A percentile compares a stretch with the other conserved stretches of the same genome.
These are phyloP conservation scores for Neltuma alba DNA, from an alignment of 306 rosid genomes.

Conservation along the genomic window DNA sequence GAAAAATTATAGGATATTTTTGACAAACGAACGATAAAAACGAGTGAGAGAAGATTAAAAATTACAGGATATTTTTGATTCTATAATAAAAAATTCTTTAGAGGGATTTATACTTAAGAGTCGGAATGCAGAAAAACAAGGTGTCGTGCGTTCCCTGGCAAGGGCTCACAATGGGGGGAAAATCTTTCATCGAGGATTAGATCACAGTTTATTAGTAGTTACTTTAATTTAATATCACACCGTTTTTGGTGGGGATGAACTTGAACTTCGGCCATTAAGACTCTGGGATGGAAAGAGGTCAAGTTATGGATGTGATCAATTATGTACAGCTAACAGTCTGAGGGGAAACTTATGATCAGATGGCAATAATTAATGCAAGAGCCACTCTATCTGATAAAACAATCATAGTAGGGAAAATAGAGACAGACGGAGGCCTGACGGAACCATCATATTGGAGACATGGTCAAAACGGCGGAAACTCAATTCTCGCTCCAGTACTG, in stretches of 20 bases:
- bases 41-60: too few relatives aligned
- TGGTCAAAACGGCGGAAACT: slow-evolving; percentile 29
- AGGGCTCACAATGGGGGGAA: too few relatives aligned
- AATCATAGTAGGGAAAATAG: slow-evolving; percentile 27
- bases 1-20: too few relatives aligned
- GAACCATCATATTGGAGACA: slow-evolving; percentile 4
- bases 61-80: too few relatives aligned
- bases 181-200: too few relatives aligned
- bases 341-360: slow-evolving; percentile 32
- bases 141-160: too few relatives aligned
- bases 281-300: background rate
- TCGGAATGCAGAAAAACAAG: too few relatives aligned
- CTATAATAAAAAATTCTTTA: too few relatives aligned
- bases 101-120: too few relatives aligned
- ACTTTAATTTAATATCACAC: background rate
- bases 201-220: too few relatives aligned
- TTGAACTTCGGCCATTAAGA: background rate
- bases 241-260: background rate
- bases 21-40: too few relatives aligned
- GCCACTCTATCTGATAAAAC: slow-evolving; percentile 39
- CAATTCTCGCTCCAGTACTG: slow-evolving; percentile 24
- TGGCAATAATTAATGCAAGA: slow-evolving; percentile 37
- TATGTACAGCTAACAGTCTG: background rate
- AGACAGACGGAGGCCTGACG: background rate
- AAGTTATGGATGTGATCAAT: background rate